These are phyloP conservation scores for Peterozyma toletana DNA, from an alignment of 805 yeast genomes.

Conservation along the genomic window DNA sequence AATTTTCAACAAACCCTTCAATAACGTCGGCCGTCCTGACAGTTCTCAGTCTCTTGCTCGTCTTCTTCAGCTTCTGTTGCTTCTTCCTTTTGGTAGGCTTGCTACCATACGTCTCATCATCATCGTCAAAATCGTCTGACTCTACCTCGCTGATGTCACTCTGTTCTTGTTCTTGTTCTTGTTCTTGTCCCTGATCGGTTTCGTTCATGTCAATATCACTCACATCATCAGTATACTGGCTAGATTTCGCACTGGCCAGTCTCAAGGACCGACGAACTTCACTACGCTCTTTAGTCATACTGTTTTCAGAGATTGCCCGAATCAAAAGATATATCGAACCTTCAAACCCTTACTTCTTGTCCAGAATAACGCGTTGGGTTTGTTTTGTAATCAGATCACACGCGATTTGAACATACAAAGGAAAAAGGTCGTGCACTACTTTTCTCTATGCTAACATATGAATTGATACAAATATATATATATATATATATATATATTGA, in stretches of 20 bases:
- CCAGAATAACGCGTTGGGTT: too few relatives aligned
- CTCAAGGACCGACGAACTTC: slow-evolving; percentile 3
- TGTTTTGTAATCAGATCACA: too few relatives aligned
- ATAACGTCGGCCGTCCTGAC: slow-evolving; percentile 25
- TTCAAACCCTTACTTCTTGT: too few relatives aligned
- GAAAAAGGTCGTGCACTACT: too few relatives aligned
- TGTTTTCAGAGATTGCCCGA: neutral
- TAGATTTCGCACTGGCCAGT: neutral
- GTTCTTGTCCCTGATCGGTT: neutral
- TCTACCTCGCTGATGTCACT: slow-evolving; percentile 12
- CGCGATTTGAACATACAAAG: too few relatives aligned
- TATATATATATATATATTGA: too few relatives aligned
- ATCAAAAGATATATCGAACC: too few relatives aligned
- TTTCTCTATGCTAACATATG: too few relatives aligned
- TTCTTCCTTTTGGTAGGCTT: slow-evolving; percentile 13
- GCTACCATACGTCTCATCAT: slow-evolving; percentile 20
- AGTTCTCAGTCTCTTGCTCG: slow-evolving; percentile 9
- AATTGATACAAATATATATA: too few relatives aligned
- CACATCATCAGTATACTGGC: slow-evolving; percentile 4
- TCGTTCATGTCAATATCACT: slow-evolving; percentile 4
- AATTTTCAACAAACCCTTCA: slow-evolving; percentile 38
- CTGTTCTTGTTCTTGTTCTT: slow-evolving; percentile 11
- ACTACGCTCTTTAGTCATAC: neutral
- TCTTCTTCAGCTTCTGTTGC: slow-evolving; percentile 6
- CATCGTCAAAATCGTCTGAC: slow-evolving; percentile 12